Percentiles rank a stretch among this genome's conserved stretches.
Conservation (phyloP, 148 eudicot species). For the Spergularia marina region DNA sequence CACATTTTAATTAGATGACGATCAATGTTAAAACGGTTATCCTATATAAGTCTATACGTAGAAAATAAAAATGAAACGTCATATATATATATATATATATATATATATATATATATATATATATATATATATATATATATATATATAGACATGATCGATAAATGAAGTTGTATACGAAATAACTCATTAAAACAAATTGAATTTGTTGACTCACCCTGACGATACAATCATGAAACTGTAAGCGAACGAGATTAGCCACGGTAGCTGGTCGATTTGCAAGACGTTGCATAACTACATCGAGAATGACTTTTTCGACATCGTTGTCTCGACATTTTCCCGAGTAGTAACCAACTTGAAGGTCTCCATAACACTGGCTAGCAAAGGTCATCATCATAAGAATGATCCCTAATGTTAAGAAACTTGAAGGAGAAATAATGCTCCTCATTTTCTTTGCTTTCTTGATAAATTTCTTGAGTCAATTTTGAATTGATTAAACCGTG, state of each 20-base stretch:
- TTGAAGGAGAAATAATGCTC: neutral
- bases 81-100: neutral
- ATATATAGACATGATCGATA: too few species aligned
- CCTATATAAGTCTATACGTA: neutral
- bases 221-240: constrained; percentile 52
- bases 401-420: constrained; percentile 26
- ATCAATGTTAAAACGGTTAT: neutral
- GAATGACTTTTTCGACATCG: constrained; percentile 39
- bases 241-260: constrained; percentile 40
- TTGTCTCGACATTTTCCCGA: constrained; percentile 33
- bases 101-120: neutral
- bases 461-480: too few species aligned
- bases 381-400: constrained; percentile 30
- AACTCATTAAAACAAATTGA: neutral
- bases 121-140: neutral
- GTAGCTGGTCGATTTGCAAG: constrained; percentile 23
- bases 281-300: constrained; percentile 20
- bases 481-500: too few species aligned
- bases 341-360: constrained; percentile 37
- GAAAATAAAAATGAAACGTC: neutral
- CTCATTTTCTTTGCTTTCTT: constrained; percentile 10
- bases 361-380: constrained; percentile 29
- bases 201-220: constrained; percentile 34
- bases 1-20: too few species aligned
- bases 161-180: neutral